Percentiles rank a stretch among this genome's conserved stretches.
These are phyloP conservation scores for Saccharomycopsis schoenii DNA, from an alignment of 805 yeast species.

Conservation along the genomic window DNA sequence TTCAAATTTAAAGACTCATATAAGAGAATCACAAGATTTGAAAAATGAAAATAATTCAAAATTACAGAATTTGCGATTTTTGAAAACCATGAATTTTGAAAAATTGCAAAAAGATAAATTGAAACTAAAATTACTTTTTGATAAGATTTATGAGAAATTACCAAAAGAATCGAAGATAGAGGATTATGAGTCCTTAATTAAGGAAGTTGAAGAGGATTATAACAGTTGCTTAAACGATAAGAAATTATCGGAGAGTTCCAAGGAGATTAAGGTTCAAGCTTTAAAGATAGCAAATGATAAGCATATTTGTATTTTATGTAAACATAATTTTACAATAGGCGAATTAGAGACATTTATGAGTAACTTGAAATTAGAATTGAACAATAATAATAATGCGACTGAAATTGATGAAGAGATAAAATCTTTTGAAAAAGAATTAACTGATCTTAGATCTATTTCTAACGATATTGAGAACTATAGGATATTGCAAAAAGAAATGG, in stretches of 20 bases:
- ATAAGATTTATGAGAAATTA: conserved; percentile 23
- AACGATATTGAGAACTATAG: conserved; percentile 6
- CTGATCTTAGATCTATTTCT: conserved; percentile 6
- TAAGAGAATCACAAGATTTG: conserved; percentile 11
- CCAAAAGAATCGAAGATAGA: conserved; percentile 35
- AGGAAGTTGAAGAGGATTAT: conserved; percentile 53
- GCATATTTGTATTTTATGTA: conserved; percentile 64
- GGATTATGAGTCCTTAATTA: conserved; percentile 40
- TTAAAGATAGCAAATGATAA: conserved; percentile 46
- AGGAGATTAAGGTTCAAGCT: conserved; percentile 63
- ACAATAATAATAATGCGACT: conserved; percentile 11
- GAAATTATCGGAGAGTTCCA: conserved; percentile 60
- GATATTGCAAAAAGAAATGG: background rate
- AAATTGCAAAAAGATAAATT: conserved; percentile 16
- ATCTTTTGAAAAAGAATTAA: conserved; percentile 24
- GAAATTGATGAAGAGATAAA: conserved; percentile 20
- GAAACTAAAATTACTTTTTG: conserved; percentile 15
- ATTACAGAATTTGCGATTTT: conserved; percentile 11
- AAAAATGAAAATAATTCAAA: conserved; percentile 20
- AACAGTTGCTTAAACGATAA: conserved; percentile 51
- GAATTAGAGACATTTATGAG: conserved; percentile 18
- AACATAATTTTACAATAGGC: conserved; percentile 44
- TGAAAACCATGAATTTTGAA: conserved; percentile 10
- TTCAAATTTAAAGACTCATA: conserved; percentile 13
- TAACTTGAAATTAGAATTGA: conserved; percentile 3